A percentile compares a stretch with the other conserved stretches of the same genome.
Evolutionary conservation across 2,329 filamentous ascomycete genomes (phyloP).

Genomic region (Alternaria arbusti): DNA sequence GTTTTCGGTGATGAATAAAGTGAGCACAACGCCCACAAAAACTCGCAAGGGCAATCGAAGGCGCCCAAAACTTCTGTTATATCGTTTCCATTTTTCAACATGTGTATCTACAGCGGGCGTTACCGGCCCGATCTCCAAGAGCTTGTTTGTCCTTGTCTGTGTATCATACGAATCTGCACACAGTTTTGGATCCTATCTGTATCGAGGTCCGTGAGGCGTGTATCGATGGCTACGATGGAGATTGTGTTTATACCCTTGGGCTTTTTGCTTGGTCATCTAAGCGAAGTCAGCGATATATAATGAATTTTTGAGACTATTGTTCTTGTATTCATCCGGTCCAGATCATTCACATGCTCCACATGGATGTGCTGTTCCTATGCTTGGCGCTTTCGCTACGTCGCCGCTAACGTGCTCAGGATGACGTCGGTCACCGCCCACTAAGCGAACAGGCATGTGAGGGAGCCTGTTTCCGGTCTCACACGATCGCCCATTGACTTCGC

Average conservation of each 20-base stretch:
- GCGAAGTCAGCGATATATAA: conserved; percentile 5
- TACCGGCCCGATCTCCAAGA: neutral
- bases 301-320: conserved; percentile 6
- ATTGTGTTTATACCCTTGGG: conserved; percentile 36
- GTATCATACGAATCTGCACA: conserved; percentile 16
- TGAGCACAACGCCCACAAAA: neutral
- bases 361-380: conserved; percentile 21
- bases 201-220: conserved; percentile 20
- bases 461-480: conserved; percentile 39
- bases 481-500: conserved; percentile 29
- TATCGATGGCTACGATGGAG: conserved; percentile 13
- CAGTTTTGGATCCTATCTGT: conserved; percentile 14
- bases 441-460: conserved; percentile 34
- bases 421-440: conserved; percentile 23
- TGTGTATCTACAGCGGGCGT: conserved; percentile 13
- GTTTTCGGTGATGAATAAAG: conserved; percentile 66
- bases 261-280: conserved; percentile 9
- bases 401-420: conserved; percentile 18
- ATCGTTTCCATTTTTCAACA: conserved; percentile 5
- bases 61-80: neutral
- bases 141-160: conserved; percentile 6
- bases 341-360: conserved; percentile 12
- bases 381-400: conserved; percentile 18
- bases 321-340: neutral
- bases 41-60: neutral